Evolutionary conservation across 208 protist species (phyloP).

Genomic region (Leishmania tropica): DNA sequence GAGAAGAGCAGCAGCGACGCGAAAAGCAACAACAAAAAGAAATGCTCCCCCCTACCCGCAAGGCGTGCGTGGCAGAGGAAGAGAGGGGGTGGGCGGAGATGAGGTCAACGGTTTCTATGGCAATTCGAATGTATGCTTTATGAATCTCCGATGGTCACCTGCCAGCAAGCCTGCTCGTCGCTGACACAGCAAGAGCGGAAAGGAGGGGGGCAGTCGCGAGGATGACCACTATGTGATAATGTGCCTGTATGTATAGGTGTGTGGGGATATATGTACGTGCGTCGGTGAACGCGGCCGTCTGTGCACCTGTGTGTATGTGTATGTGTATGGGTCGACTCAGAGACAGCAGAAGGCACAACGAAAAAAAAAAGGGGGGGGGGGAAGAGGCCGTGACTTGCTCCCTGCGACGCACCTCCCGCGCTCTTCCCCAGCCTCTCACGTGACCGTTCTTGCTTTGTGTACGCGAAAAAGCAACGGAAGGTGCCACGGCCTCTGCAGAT

Average conservation of each 20-base stretch:
- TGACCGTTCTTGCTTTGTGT: neutral
- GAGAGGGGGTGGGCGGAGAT: too few relatives aligned
- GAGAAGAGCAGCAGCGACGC: neutral
- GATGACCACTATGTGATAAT: neutral
- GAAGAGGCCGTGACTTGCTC: neutral
- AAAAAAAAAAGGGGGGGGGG: neutral
- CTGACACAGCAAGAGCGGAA: too few relatives aligned
- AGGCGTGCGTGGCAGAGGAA: neutral
- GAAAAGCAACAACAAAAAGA: too few relatives aligned
- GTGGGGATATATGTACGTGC: conserved; percentile 4
- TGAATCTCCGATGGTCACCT: neutral
- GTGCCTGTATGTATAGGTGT: conserved; percentile 1
- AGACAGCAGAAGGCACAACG: neutral
- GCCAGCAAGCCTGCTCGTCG: neutral
- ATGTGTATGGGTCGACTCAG: neutral
- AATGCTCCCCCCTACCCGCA: neutral
- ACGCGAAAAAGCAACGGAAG: neutral
- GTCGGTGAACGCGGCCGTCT: neutral
- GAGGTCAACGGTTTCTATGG: neutral
- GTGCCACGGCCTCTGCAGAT: neutral
- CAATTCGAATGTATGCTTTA: neutral
- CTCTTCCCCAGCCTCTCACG: neutral
- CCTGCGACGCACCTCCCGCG: neutral
- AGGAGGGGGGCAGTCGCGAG: neutral
- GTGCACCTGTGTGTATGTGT: neutral